Evolutionary conservation across 495 filamentous ascomycete species (phyloP).

Genomic region (Trichoderma erinaceum): DNA sequence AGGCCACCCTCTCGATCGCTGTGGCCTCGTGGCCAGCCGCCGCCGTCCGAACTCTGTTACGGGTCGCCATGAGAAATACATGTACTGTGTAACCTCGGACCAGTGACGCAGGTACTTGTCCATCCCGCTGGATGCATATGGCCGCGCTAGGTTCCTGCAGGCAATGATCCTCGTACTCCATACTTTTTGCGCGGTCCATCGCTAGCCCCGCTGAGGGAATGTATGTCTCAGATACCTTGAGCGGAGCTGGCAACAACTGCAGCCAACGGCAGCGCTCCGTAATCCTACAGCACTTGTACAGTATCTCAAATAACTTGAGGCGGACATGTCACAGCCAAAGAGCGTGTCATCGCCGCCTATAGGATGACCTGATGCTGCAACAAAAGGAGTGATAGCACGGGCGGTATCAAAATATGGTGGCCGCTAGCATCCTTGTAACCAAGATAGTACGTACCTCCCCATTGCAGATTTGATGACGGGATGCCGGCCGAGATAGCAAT

Average conservation of each 20-base stretch:
- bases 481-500: not conserved
- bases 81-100: not conserved
- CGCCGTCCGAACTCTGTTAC: not conserved
- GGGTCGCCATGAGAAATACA: not conserved
- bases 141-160: constrained; percentile 7
- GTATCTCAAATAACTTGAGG: not conserved
- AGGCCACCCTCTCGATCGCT: not conserved
- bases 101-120: constrained; percentile 2
- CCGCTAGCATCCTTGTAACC: too few species aligned
- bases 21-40: constrained; percentile 9
- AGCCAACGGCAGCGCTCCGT: not conserved
- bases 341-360: not conserved
- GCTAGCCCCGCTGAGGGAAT: not conserved
- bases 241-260: not conserved
- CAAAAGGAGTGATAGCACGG: not conserved
- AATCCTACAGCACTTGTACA: too few species aligned
- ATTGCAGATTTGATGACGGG: not conserved
- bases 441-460: not conserved
- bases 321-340: not conserved
- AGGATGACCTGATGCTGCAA: not conserved
- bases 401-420: not conserved
- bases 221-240: not conserved
- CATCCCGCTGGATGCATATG: not conserved
- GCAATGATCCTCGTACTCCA: not conserved
- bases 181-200: not conserved